Base-by-base conservation (phyloP, 805 yeast species). In the Torulaspora maleeae region DNA sequence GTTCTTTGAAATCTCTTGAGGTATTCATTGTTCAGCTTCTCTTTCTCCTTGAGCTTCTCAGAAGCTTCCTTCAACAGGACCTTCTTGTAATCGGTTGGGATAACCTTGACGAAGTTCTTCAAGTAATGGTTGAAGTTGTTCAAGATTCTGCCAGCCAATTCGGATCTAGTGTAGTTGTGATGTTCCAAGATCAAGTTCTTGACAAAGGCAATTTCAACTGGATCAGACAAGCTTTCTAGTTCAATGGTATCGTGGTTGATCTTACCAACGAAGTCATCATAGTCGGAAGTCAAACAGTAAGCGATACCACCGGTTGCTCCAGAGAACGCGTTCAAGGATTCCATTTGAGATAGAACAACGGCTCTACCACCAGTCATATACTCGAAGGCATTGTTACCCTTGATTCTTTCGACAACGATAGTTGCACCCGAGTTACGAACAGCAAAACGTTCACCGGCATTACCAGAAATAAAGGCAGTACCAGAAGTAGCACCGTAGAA, bases 301-400 rank as follows among this genome's bases (percentile, higher is more conserved):
- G 96, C 95, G 67, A 93, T 91, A 80, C 99, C 99, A 71, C 99
- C 99, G 58, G 97, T 90, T 85, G 93, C 93, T 75, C 99, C 99
- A 45, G 99, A 96, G 49, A 82, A 71, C 3, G 76, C 75, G 50
- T 86, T 96, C 66, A 89, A 83, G 52, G 97, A 80, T 48, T 96
- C 97, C 59, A 96, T 86, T 48, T 81, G 71, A 38, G 97, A 96
- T 56, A 91, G 77, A 38, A 91, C 89, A 63, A 91, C 88, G 51
- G 93, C 96, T 60, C 98, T 81, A 66, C 99, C 99, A 67, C 99
- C 98, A 57, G 98, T 90, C 99, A 91, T 91, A 72, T 91, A 91
- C 72, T 91, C 99, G 73, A 97, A 91, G 42, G 99, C 99, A 67
- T 91, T 97, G 68, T 91, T 96, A 73, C 99, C 99, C 53, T 86